A percentile compares a stretch with the other conserved stretches of the same genome.
Conservation (phyloP, 164 flowering plant genomes). For the Stephania cephalantha region DNA sequence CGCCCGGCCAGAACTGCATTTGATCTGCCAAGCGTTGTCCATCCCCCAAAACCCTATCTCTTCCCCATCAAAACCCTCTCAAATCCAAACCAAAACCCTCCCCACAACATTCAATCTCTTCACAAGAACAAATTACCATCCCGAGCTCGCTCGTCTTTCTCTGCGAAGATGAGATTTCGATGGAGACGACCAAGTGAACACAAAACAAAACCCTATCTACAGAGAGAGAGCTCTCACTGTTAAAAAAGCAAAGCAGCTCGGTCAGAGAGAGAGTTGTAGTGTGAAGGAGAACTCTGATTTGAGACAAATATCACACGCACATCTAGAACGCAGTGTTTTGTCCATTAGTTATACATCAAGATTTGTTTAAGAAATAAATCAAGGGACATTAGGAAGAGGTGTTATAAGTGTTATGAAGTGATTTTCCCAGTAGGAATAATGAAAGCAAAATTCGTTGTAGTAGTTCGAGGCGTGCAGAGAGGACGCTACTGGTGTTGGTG, state of each 20-base stretch:
- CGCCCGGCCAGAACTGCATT: slow-evolving; percentile 25
- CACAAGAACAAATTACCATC: neutral
- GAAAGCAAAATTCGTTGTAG: slow-evolving; percentile 19
- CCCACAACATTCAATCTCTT: neutral
- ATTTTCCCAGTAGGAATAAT: neutral
- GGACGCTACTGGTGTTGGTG: neutral
- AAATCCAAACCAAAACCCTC: neutral
- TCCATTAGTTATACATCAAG: too few relatives aligned
- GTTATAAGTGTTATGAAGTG: too few relatives aligned
- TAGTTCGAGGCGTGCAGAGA: slow-evolving; percentile 25
- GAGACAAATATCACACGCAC: too few relatives aligned
- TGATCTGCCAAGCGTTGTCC: slow-evolving; percentile 36
- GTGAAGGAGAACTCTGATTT: too few relatives aligned
- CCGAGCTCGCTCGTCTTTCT: neutral
- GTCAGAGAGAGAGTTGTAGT: neutral
- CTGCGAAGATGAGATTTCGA: neutral
- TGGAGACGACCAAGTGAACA: neutral
- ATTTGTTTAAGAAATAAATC: too few relatives aligned
- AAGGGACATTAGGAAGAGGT: too few relatives aligned
- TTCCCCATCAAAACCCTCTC: slow-evolving; percentile 17
- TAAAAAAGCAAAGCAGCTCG: neutral
- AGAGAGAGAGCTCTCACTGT: neutral
- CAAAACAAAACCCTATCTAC: too few relatives aligned
- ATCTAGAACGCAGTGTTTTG: too few relatives aligned
- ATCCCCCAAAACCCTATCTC: slow-evolving; percentile 22